phyloP scores from a whole-genome alignment of 495 filamentous ascomycete species.

The Daldinia grandis region DNA sequence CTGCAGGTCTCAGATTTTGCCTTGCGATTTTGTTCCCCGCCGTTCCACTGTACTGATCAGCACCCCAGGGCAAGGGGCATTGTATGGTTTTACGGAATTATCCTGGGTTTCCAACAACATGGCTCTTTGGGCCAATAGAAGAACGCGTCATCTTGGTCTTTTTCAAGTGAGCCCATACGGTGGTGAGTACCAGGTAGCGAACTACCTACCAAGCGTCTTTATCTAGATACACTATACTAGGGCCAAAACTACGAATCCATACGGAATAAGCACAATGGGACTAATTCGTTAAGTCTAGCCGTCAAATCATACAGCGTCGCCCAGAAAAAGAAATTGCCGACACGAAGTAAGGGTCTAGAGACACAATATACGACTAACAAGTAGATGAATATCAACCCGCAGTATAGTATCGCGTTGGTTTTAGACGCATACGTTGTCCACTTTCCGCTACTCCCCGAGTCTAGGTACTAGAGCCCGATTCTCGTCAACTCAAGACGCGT shows the following conservation, averaged over 20 bases:
- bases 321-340: constrained; percentile 7
- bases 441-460: constrained; percentile 26
- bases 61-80: constrained; percentile 31
- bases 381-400: constrained; percentile 7
- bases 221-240: too few species aligned
- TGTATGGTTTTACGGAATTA: constrained; percentile 1
- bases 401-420: constrained; percentile 19
- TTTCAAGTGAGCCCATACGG: not conserved
- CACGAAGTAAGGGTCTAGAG: constrained; percentile 19
- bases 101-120: constrained; percentile 11
- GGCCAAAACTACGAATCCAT: constrained; percentile 14
- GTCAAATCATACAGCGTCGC: not conserved
- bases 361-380: constrained; percentile 22
- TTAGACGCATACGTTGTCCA: constrained; percentile 16
- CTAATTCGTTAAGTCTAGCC: not conserved
- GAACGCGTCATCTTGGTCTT: constrained; percentile 16
- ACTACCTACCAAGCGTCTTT: not conserved
- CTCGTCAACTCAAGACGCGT: constrained; percentile 18
- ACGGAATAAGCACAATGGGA: not conserved
- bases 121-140: constrained; percentile 13
- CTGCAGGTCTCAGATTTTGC: constrained; percentile 40
- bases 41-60: constrained; percentile 32
- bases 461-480: not conserved
- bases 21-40: constrained; percentile 26
- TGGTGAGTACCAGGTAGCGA: not conserved